Percentiles rank a stretch among this genome's conserved stretches.
These are phyloP conservation scores for Aspergillus sparsus DNA, from an alignment of 495 filamentous ascomycete genomes.

Conservation along the genomic window DNA sequence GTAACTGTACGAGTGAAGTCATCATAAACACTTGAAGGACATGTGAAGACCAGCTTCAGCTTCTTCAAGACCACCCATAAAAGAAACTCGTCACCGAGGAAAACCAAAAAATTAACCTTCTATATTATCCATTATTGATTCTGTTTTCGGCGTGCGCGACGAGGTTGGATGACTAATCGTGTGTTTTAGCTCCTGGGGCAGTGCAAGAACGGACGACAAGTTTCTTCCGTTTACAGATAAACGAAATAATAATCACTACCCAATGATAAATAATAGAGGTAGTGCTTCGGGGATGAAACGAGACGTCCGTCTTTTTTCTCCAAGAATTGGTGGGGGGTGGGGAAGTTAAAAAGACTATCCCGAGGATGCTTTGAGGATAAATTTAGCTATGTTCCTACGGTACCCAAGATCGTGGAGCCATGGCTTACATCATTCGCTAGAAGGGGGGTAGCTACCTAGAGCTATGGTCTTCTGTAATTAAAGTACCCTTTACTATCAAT, in stretches of 20 bases:
- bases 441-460: constrained; percentile 5
- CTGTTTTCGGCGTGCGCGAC: constrained; percentile 11
- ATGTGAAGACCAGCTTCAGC: constrained; percentile 35
- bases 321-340: too few species aligned
- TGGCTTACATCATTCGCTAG: constrained; percentile 21
- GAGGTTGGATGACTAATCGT: constrained; percentile 12
- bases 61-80: constrained; percentile 15
- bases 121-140: constrained; percentile 16
- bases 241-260: too few species aligned
- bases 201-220: constrained; percentile 1
- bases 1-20: constrained; percentile 39
- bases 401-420: constrained; percentile 1
- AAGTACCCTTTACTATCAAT: not conserved
- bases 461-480: not conserved
- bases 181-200: constrained; percentile 5
- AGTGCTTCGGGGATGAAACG: too few species aligned
- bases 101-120: constrained; percentile 1
- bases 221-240: not conserved
- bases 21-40: constrained; percentile 35
- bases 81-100: constrained; percentile 14
- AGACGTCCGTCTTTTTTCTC: too few species aligned
- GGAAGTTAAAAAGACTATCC: too few species aligned
- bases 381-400: not conserved
- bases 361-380: not conserved
- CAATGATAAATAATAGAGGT: too few species aligned